Percentiles rank a stretch among this genome's conserved stretches.
phyloP scores from a whole-genome alignment of 176 grass and related monocot genomes.

The Aegilops speltoides region DNA sequence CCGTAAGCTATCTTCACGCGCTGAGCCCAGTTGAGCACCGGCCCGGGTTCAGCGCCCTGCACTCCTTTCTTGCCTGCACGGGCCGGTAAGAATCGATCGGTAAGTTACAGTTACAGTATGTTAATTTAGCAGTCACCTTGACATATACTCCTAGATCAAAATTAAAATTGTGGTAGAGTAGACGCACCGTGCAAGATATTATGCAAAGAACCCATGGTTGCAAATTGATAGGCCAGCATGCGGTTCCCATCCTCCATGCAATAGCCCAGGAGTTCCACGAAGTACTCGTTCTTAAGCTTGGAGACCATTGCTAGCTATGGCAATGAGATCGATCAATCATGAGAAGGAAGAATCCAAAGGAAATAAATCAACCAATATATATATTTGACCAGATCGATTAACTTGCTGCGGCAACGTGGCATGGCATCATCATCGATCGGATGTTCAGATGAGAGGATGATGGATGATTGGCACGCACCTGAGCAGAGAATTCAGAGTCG shows the following conservation, averaged over 20 bases:
- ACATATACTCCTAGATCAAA: not conserved
- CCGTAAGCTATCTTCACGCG: conserved; percentile 80
- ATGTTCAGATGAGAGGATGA: not conserved
- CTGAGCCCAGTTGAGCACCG: conserved; percentile 65
- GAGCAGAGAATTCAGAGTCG: conserved; percentile 67
- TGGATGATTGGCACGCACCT: conserved; percentile 24
- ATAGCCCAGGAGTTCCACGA: conserved; percentile 65
- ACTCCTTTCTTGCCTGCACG: conserved; percentile 74
- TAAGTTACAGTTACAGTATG: not conserved
- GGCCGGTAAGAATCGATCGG: not conserved
- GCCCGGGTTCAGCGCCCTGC: conserved; percentile 69
- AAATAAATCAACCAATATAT: not conserved
- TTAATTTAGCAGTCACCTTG: not conserved
- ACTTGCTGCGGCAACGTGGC: not conserved
- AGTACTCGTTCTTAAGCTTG: conserved; percentile 80
- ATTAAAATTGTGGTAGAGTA: too few species aligned
- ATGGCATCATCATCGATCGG: not conserved
- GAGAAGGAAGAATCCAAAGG: not conserved
- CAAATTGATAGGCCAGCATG: conserved; percentile 65
- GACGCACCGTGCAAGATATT: conserved; percentile 70
- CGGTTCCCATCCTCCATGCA: conserved; percentile 69
- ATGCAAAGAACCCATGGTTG: conserved; percentile 71
- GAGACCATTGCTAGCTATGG: conserved; percentile 75
- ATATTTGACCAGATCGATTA: not conserved
- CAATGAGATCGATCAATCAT: not conserved